Evolutionary conservation across 805 yeast genomes (phyloP), one percentile per base, ranked within the genome.

Genomic region (Saccharomycopsis schoenii): DNA sequence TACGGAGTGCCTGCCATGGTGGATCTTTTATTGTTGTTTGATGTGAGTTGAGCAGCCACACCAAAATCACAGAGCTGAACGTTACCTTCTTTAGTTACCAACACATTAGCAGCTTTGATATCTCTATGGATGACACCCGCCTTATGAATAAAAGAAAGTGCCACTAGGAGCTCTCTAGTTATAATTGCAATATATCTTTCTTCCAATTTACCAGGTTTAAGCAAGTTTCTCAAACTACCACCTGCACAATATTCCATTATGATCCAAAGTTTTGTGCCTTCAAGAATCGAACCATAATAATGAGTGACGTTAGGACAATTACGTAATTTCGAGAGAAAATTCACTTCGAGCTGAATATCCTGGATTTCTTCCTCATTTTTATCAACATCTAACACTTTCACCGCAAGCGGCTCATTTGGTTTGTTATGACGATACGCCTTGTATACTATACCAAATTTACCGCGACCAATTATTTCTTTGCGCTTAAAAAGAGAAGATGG

Each of bases 161-260:
- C 98, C 9, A 83, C 69, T 51, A 92, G 75, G 50, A 90, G 72
- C 70, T 94, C 99, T 58, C 98, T 78, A 62, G 88, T 82, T 9
- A 94, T 83, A n/a, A 96, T 86, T 17, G 92, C 86, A 42, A 88
- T 83, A 69, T 88, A 86, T 68, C 79, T 79, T 69, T 94, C 99
- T 64, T 91, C 97, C 47, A 96, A 79, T 42, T 82, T 83, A 0
- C 99, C 99, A 0, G 97, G 91, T 68, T 85, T 83, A 61, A 93
- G 73, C 55, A 94, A 75, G 1, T 97, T 89, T 64, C 99, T 79
- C 60, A 89, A 82, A 0, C 96, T 88, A 0, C 99, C 99, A 15
- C 99, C 99, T 0, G 96, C 94, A 73, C 98, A 93, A 69, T 88
- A 83, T 69, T 94, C 99, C 97, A 94, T 94, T 62, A 94, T 84